phyloP scores from a whole-genome alignment of 805 yeast species.

The Brettanomyces anomalus region DNA sequence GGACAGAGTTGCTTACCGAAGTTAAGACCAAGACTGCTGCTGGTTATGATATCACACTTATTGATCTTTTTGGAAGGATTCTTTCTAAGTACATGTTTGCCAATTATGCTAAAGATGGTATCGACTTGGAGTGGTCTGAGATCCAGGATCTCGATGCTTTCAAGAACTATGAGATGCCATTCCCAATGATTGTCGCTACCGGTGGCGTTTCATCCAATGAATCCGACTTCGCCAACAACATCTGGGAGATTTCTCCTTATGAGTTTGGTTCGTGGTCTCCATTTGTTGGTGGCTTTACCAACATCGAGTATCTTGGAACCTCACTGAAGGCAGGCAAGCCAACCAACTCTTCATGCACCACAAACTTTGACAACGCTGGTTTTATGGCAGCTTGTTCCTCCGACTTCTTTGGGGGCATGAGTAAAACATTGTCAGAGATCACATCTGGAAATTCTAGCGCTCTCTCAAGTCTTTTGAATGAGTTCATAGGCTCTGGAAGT shows the following conservation, averaged over 20 bases:
- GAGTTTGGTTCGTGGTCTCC: constrained; percentile 86
- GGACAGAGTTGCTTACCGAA: constrained; percentile 40
- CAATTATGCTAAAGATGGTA: constrained; percentile 48
- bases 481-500: constrained; percentile 8
- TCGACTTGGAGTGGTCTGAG: constrained; percentile 45
- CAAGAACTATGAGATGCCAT: constrained; percentile 54
- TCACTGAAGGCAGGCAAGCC: constrained; percentile 49
- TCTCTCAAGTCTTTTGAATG: constrained; percentile 1
- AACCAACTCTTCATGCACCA: constrained; percentile 37
- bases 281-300: constrained; percentile 50
- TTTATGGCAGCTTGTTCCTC: constrained; percentile 73
- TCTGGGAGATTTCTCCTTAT: constrained; percentile 50
- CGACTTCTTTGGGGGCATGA: constrained; percentile 38
- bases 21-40: constrained; percentile 40
- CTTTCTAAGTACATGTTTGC: constrained; percentile 59
- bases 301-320: constrained; percentile 61
- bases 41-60: constrained; percentile 52
- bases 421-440: constrained; percentile 7
- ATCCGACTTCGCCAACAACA: constrained; percentile 49
- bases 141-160: constrained; percentile 50
- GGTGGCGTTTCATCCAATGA: constrained; percentile 46
- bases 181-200: constrained; percentile 53
- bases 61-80: constrained; percentile 69
- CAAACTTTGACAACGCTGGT: constrained; percentile 70
- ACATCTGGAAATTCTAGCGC: constrained; percentile 6